phyloP scores from a whole-genome alignment of 2,329 filamentous ascomycete species.

The Raffaelea arxii region DNA sequence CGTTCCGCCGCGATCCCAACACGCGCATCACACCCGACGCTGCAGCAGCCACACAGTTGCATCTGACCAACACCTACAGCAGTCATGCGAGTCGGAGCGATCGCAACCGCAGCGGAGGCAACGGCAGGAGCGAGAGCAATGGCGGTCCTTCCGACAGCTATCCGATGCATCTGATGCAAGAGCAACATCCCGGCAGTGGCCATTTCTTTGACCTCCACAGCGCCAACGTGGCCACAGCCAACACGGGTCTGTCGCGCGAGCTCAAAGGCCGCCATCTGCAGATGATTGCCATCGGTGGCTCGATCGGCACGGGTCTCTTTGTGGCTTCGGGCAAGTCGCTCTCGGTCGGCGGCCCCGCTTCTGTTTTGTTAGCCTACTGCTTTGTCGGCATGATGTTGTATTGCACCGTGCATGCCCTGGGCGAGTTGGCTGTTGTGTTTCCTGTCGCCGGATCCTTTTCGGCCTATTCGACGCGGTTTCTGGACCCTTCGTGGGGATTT shows the following conservation, averaged over 20 bases:
- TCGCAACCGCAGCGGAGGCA: slow-evolving; percentile 1
- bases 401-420: slow-evolving; percentile 83
- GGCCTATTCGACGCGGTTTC: slow-evolving; percentile 81
- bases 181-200: slow-evolving; percentile 23
- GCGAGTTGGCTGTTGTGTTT: slow-evolving; percentile 83
- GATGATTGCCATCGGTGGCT: slow-evolving; percentile 96
- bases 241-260: slow-evolving; percentile 64
- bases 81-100: not conserved
- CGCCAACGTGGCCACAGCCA: slow-evolving; percentile 63
- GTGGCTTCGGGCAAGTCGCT: slow-evolving; percentile 71
- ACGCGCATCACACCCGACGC: slow-evolving; percentile 36
- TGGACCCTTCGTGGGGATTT: slow-evolving; percentile 91
- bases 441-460: slow-evolving; percentile 89
- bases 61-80: not conserved
- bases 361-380: slow-evolving; percentile 65
- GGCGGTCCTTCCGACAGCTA: slow-evolving; percentile 1
- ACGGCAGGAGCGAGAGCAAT: not conserved
- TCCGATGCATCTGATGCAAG: slow-evolving; percentile 14
- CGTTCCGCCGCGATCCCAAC: slow-evolving; percentile 53
- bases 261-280: slow-evolving; percentile 81
- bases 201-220: slow-evolving; percentile 46
- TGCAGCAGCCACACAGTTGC: slow-evolving; percentile 16
- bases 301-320: slow-evolving; percentile 83
- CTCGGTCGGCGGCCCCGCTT: slow-evolving; percentile 64
- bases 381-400: slow-evolving; percentile 83